Conservation (phyloP, 495 filamentous ascomycete species). For the Penicillium argentinense region DNA sequence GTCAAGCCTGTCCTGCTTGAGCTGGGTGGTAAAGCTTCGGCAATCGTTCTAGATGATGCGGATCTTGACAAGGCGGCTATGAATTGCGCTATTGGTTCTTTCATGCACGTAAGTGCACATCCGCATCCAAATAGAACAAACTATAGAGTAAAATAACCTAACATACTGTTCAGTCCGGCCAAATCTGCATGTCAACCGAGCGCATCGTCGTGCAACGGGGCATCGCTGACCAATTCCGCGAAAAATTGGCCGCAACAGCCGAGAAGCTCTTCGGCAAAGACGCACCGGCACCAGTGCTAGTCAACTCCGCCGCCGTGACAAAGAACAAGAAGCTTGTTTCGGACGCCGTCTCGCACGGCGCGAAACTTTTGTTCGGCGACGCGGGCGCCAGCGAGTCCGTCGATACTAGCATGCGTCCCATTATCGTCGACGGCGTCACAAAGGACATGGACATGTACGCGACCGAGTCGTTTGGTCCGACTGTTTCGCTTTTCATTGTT, state of each 20-base stretch:
- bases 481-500: conserved; percentile 55
- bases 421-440: conserved; percentile 68
- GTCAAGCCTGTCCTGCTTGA: conserved; percentile 64
- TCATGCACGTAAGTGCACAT: conserved; percentile 46
- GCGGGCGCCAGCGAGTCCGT: conserved; percentile 42
- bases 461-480: conserved; percentile 82
- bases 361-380: conserved; percentile 62
- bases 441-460: conserved; percentile 81
- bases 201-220: conserved; percentile 77
- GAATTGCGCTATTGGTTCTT: conserved; percentile 51
- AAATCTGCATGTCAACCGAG: conserved; percentile 93
- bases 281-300: conserved; percentile 57
- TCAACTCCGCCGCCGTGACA: conserved; percentile 57
- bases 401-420: conserved; percentile 63
- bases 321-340: conserved; percentile 67
- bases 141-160: background rate
- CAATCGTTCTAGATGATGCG: conserved; percentile 60
- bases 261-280: conserved; percentile 50
- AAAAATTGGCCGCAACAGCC: conserved; percentile 45
- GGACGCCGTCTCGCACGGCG: conserved; percentile 70
- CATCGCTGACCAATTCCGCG: conserved; percentile 64
- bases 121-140: background rate
- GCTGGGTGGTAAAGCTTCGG: conserved; percentile 61
- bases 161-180: conserved; percentile 55
- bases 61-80: conserved; percentile 56